Evolutionary conservation across 768 basidiomycete species (phyloP), one percentile per base, ranked within the genome.

Genomic region (Hericium alpestre): DNA sequence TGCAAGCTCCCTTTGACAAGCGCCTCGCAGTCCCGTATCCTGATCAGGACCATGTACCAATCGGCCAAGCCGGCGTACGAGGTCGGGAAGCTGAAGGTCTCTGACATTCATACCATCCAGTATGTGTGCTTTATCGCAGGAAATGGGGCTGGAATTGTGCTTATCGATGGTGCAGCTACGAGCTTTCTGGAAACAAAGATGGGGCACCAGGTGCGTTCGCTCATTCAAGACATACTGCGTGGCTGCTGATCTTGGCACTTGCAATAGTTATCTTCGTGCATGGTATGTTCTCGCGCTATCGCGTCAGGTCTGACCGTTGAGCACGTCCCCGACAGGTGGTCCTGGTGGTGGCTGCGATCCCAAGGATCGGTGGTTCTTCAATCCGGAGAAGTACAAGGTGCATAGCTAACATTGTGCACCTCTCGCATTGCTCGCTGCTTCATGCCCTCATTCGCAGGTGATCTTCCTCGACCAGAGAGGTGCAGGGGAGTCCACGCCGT

Each of bases 401-500:
- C 7, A 48, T 43, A 48, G 46, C 55, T 9, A 38, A 25, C 41
- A 4, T 5, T 22, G 18, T 41, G 53, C 58, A 15, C 3, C 60
- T 57, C 22, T 60, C 23, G 43, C 40, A 37, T 13, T 46, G 12
- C 38, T 25, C 43, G 37, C 11, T 40, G 15, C 38, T 25, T 54
- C 22, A 27, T 58, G 15, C 38, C 32, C 1, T 22, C 20, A 9
- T 32, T 22, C 54, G 20, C 56, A 90, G 87, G 90, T 94, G 64
- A 71, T 95, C 59, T 77, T 95, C 22, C 83, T 93, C 62, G 93
- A 96, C 70, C 94, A 97, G 70, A 78, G 94, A 59, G 94, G 94
- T 15, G 69, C 87, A 15, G 94, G 94, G 18, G 86, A 90, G 64
- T 91, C 89, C 16, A 89, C 78, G 0, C 93, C 93, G 82, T 90